Evolutionary conservation across 495 filamentous ascomycete species (phyloP).

Genomic region (Lophiostoma macrostomum): DNA sequence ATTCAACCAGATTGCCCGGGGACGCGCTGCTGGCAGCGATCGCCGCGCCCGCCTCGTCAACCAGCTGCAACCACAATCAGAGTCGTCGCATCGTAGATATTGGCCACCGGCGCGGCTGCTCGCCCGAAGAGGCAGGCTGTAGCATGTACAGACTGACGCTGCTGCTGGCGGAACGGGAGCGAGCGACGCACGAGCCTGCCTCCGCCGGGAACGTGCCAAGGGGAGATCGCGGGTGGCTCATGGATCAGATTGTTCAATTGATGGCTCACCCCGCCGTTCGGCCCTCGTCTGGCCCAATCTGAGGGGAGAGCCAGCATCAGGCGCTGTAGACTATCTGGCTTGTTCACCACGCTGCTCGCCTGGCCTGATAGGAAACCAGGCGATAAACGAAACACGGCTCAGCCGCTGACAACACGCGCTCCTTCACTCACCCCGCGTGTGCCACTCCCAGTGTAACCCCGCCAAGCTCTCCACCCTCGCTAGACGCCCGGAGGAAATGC

Average conservation of each 20-base stretch:
- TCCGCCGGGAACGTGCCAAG: conserved; percentile 1
- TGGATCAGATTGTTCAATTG: background rate
- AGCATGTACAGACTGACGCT: background rate
- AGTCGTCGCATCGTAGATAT: conserved; percentile 22
- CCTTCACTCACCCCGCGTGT: conserved; percentile 8
- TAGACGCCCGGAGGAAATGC: background rate
- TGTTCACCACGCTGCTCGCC: too few species aligned
- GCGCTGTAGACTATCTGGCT: too few species aligned
- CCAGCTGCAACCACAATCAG: conserved; percentile 27
- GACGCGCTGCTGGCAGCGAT: background rate
- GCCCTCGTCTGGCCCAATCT: background rate
- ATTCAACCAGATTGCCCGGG: conserved; percentile 22
- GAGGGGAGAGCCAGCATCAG: too few species aligned
- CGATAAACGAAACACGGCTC: conserved; percentile 17
- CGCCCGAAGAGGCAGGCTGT: background rate
- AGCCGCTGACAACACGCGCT: conserved; percentile 2
- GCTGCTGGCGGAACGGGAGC: background rate
- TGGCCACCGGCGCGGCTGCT: too few species aligned
- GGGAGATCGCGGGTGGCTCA: background rate
- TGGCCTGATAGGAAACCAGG: too few species aligned
- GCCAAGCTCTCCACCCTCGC: conserved; percentile 1
- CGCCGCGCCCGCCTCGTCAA: background rate
- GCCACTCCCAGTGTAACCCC: conserved; percentile 11
- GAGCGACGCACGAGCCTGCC: too few species aligned
- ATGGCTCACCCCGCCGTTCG: background rate